Evolutionary conservation across 179 eudicot species (phyloP).

Genomic region (Beta corolliflora): DNA sequence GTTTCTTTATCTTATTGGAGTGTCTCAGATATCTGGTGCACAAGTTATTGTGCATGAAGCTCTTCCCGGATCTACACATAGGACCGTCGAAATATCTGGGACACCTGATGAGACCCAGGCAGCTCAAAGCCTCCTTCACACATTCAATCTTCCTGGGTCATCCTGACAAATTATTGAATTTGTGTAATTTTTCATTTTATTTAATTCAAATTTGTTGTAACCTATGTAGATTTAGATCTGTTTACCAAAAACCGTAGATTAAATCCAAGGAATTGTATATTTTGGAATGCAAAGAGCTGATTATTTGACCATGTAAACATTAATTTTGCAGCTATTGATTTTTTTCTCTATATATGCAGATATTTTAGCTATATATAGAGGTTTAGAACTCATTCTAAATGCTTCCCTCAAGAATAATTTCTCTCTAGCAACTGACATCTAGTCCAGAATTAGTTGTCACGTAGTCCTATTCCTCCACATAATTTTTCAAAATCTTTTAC

Average conservation of each 20-base stretch:
- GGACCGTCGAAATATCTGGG: slow-evolving; percentile 70
- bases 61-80: slow-evolving; percentile 47
- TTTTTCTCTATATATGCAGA: neutral
- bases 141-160: slow-evolving; percentile 57
- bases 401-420: neutral
- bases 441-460: no score
- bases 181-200: neutral
- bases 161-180: slow-evolving; percentile 14
- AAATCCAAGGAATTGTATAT: neutral
- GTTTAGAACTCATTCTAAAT: neutral
- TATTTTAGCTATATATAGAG: no score
- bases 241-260: neutral
- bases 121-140: slow-evolving; percentile 90
- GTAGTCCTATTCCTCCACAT: no score
- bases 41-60: slow-evolving; percentile 65
- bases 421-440: no score
- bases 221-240: neutral
- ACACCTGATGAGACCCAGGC: slow-evolving; percentile 77
- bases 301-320: neutral
- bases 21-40: slow-evolving; percentile 80
- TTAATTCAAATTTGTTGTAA: neutral
- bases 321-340: neutral
- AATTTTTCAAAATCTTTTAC: no score
- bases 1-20: neutral
- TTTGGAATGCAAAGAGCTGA: neutral